Conservation (phyloP, 495 filamentous ascomycete genomes). For the Annulohypoxylon maeteangense region DNA sequence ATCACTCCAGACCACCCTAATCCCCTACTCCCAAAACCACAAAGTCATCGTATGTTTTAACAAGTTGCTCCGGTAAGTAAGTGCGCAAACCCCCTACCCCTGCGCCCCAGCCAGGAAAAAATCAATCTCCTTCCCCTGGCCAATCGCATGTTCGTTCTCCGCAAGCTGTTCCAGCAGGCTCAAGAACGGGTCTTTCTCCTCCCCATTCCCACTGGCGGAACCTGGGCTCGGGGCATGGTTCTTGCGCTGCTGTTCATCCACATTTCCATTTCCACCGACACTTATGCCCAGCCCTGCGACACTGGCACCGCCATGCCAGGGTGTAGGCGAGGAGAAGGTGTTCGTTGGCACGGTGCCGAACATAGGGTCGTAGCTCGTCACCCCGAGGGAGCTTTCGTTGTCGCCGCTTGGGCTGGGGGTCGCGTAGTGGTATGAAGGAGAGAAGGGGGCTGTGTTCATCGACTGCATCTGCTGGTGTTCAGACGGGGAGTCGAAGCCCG, state of each 20-base stretch:
- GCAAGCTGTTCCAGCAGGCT: conserved; percentile 82
- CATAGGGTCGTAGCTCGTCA: conserved; percentile 64
- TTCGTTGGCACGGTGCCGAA: conserved; percentile 61
- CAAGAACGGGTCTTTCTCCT: conserved; percentile 82
- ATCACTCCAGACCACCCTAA: background rate
- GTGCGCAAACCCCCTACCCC: conserved; percentile 6
- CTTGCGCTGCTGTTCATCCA: conserved; percentile 44
- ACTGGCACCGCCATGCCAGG: conserved; percentile 58
- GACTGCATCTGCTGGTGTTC: conserved; percentile 41
- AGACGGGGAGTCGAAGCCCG: conserved; percentile 41
- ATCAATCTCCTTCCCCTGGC: conserved; percentile 72
- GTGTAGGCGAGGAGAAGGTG: conserved; percentile 56
- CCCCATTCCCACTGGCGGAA: conserved; percentile 42
- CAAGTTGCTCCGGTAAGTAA: background rate
- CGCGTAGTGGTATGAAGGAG: conserved; percentile 54
- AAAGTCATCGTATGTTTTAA: background rate
- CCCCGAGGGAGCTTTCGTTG: conserved; percentile 35
- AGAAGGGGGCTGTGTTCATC: conserved; percentile 51
- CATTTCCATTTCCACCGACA: conserved; percentile 27
- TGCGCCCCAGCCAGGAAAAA: conserved; percentile 69
- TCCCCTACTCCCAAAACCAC: background rate
- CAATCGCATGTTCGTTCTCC: conserved; percentile 72
- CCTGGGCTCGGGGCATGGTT: conserved; percentile 51
- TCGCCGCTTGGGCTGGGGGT: conserved; percentile 42
- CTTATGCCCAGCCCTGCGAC: conserved; percentile 43